Evolutionary conservation across 805 yeast species (phyloP), one percentile per base, ranked within the genome.

Genomic region (Candida golubevii): DNA sequence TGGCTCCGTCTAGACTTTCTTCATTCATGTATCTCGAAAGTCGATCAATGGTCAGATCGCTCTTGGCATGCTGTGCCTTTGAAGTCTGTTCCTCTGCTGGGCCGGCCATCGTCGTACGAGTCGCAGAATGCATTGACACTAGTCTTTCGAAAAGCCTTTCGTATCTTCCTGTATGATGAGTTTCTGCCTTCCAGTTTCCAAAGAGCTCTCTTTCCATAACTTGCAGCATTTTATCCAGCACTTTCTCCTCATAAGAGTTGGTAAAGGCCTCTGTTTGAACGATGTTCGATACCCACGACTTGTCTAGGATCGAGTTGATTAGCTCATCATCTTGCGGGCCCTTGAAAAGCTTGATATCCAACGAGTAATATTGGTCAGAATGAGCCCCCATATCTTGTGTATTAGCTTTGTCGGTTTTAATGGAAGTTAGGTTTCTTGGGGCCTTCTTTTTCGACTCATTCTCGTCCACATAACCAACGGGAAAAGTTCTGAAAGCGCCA

Each of bases 401-500:
- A 12, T n/a, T 11, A 79, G 36, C 35, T 45, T 38, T 34, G 45
- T 42, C 41, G n/a, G 32, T 29, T 29, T 37, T 37, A 10, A 34
- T 27, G 23, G 34, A 26, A 31, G 36, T 13, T 3, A 4, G 27
- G 3, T 38, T 35, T 32, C 34, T 35, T 27, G 13, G 44, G 8
- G 33, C 32, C 35, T 28, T 31, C 10, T 30, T 42, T 28, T 28
- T 49, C n/a, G 43, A n/a, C 5, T 30, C 32, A 27, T 43, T 39
- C 13, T 36, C 35, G n/a, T 47, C 33, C 12, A 29, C 41, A 38
- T 53, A 51, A 8, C 64, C 67, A 27, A 73, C 76, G 36, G 74
- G 71, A 49, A 77, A 77, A 0, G 97, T 87, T 59, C 97, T 68
- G 59, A 88, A 89, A 0, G 96, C 96, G 1, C 96, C 97, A 44